phyloP scores from a whole-genome alignment of 192 early-diverging fungal species.

The Backusella westeae region DNA sequence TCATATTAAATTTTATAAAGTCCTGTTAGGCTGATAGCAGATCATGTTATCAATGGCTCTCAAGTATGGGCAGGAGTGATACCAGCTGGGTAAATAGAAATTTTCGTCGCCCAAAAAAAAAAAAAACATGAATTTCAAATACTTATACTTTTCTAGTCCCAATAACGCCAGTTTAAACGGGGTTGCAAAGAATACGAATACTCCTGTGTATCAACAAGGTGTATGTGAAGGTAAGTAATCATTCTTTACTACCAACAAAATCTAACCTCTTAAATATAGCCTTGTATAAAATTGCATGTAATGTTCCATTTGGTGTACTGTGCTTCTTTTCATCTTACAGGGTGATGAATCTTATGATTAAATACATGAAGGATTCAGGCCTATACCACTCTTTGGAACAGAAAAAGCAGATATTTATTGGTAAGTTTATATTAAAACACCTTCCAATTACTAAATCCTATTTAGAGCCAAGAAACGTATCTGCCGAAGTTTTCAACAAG shows the following conservation, averaged over 20 bases:
- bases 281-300: conserved; percentile 20
- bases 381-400: conserved; percentile 10
- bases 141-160: conserved; percentile 16
- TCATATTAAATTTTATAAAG: background rate
- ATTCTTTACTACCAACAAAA: no score
- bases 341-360: conserved; percentile 8
- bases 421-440: background rate
- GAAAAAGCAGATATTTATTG: conserved; percentile 13
- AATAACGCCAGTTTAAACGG: conserved; percentile 36
- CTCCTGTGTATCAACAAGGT: conserved; percentile 50
- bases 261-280: background rate
- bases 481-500: background rate
- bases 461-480: background rate
- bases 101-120: no score
- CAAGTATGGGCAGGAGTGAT: conserved; percentile 62
- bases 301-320: conserved; percentile 43
- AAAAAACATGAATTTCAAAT: background rate
- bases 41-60: conserved; percentile 62
- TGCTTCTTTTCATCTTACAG: conserved; percentile 38
- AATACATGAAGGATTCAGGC: conserved; percentile 19
- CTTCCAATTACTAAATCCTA: no score
- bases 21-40: conserved; percentile 49
- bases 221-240: conserved; percentile 38
- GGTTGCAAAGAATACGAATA: conserved; percentile 35
- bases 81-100: conserved; percentile 30